These are phyloP conservation scores for Ceratocystis destructans DNA, from an alignment of 2,329 filamentous ascomycete genomes.

Conservation along the genomic window DNA sequence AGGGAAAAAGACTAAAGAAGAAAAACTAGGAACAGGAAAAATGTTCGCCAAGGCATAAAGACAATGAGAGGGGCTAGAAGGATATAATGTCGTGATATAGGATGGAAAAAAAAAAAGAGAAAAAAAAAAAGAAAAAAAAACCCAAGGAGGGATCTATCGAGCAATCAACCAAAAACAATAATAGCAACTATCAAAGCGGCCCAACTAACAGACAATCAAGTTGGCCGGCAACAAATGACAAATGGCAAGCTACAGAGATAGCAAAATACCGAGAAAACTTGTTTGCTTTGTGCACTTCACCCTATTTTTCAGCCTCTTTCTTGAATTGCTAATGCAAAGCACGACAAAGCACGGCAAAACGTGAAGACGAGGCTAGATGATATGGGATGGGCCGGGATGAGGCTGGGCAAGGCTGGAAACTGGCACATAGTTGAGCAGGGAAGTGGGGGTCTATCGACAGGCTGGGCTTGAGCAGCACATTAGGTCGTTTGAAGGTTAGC, in stretches of 20 bases:
- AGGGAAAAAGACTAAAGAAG: neutral
- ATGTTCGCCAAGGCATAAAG: neutral
- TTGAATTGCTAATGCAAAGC: too few relatives aligned
- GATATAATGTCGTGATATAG: slow-evolving; percentile 8
- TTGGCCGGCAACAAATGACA: neutral
- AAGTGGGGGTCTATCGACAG: neutral
- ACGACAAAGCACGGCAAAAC: too few relatives aligned
- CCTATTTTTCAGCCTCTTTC: too few relatives aligned
- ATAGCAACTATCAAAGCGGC: neutral
- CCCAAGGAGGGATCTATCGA: neutral
- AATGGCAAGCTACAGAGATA: too few relatives aligned
- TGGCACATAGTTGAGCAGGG: neutral
- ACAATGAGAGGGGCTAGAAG: slow-evolving; percentile 4
- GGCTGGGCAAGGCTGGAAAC: slow-evolving; percentile 5
- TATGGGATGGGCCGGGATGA: neutral
- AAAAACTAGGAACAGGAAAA: neutral
- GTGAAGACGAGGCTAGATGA: neutral
- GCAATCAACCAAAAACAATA: neutral
- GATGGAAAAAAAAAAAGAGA: neutral
- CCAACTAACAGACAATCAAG: neutral
- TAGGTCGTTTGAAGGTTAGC: too few relatives aligned
- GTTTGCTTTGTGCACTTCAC: too few relatives aligned
- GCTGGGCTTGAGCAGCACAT: neutral
- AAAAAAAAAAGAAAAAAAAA: too few relatives aligned
- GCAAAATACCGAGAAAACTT: too few relatives aligned